Evolutionary conservation across 495 filamentous ascomycete species (phyloP).

Genomic region (Staphylotrichum tortipilum): DNA sequence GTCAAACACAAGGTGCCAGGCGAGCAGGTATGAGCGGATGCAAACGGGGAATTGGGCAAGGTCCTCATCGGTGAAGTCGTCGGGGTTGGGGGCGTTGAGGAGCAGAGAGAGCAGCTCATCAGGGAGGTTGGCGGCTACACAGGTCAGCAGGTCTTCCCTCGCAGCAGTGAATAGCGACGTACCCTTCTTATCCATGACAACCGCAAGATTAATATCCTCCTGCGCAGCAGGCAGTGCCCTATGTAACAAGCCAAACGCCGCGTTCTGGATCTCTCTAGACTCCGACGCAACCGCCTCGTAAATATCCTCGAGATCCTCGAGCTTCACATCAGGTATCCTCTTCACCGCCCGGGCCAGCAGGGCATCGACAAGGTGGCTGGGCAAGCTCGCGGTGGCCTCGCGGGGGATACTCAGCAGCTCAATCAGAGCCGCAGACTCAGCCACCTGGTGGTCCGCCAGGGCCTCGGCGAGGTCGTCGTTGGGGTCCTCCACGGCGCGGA

Average conservation of each 20-base stretch:
- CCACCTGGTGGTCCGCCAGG: constrained; percentile 44
- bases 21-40: constrained; percentile 70
- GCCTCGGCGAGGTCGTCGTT: constrained; percentile 84
- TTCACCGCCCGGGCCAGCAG: constrained; percentile 55
- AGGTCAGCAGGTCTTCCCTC: background rate
- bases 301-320: constrained; percentile 45
- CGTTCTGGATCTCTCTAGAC: constrained; percentile 64
- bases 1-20: constrained; percentile 87
- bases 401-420: constrained; percentile 47
- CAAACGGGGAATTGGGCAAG: constrained; percentile 45
- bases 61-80: constrained; percentile 35
- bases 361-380: constrained; percentile 53
- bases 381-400: constrained; percentile 22
- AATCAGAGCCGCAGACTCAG: constrained; percentile 49
- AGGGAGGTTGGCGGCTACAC: constrained; percentile 49
- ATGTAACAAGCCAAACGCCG: constrained; percentile 75
- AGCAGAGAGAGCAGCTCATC: constrained; percentile 64
- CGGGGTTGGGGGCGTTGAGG: constrained; percentile 41
- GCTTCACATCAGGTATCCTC: constrained; percentile 36
- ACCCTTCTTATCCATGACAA: constrained; percentile 63
- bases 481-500: constrained; percentile 52
- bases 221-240: constrained; percentile 64
- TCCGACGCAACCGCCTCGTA: constrained; percentile 59
- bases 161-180: background rate
- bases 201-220: constrained; percentile 75